Conservation (phyloP, 805 yeast genomes). For the Teunomyces gatunensis region DNA sequence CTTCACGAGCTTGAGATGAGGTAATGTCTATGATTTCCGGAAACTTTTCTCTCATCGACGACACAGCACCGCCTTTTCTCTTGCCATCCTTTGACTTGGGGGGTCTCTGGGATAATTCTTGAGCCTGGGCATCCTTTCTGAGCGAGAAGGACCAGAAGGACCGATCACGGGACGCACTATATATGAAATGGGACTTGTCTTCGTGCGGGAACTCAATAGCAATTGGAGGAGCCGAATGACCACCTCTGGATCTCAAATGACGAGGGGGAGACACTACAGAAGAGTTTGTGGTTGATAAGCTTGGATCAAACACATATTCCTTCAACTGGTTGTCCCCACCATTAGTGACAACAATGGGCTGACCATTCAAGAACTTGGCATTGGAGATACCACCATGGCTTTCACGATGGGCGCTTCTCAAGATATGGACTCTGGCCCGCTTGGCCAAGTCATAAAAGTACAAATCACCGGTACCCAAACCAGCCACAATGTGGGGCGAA, state of each 20-base stretch:
- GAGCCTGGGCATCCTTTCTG: conserved; percentile 95
- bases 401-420: conserved; percentile 72
- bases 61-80: conserved; percentile 54
- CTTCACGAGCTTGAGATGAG: conserved; percentile 69
- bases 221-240: conserved; percentile 92
- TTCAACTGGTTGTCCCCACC: conserved; percentile 90
- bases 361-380: conserved; percentile 80
- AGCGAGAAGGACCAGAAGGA: conserved; percentile 90
- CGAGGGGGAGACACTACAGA: conserved; percentile 86
- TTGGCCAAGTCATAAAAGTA: conserved; percentile 79
- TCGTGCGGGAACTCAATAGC: conserved; percentile 72
- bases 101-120: conserved; percentile 80
- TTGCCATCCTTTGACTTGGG: conserved; percentile 31
- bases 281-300: conserved; percentile 61
- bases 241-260: conserved; percentile 88
- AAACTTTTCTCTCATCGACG: conserved; percentile 61
- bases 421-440: conserved; percentile 69
- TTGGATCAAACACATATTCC: conserved; percentile 92
- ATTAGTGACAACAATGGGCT: conserved; percentile 81
- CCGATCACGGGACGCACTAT: conserved; percentile 83
- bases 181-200: conserved; percentile 71
- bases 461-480: conserved; percentile 76
- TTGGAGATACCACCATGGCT: conserved; percentile 73
- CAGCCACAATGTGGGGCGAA: conserved; percentile 75
- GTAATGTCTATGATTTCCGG: conserved; percentile 74